Base-by-base conservation (phyloP, 1,284 basidiomycete genomes). In the Ganoderma resinaceum region DNA sequence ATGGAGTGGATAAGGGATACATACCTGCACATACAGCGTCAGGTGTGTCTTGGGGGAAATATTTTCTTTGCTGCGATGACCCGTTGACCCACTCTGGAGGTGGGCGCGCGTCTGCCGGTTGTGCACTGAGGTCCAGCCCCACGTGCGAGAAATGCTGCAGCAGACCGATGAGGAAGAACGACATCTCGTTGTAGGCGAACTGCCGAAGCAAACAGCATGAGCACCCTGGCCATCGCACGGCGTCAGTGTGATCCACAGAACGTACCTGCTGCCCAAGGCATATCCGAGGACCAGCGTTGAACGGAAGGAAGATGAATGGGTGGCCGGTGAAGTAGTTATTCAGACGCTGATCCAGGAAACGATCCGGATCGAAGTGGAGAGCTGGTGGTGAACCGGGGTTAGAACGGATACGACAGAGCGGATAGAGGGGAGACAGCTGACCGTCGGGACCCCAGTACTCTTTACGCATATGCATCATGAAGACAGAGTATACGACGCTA, bases 271-370 rank as follows among this genome's bases (percentile, higher is more conserved):
- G 88, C 3, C 89, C 88, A 3, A 90, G 81, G 72, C 88, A 89
- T 65, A 89, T 88, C 3, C 87, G 78, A 4, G 85, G 85, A 1
- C 87, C 87, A 0, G 84, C 87, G 72, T 88, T 88, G 82, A 89
- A 89, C 2, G 88, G 87, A 2, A 86, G 75, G 79, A 89, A 89
- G 61, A 89, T 87, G 77, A 83, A 88, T 2, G 88, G 88, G 72
- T 89, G 88, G 1, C 82, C 81, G 0, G 81, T 82, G 14, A 87
- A 79, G 68, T 87, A 87, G 68, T 83, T 85, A 37, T 80, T 78
- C 6, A 86, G 63, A 37, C 88, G 79, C 14, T 84, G 80, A 75
- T 89, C 88, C 49, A 89, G 71, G 80, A 87, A 90, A 3, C 89
- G 80, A 69, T 89, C 86, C 0, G 89, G 89, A 70, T 90, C 88